These are phyloP conservation scores for Syzygium jambos DNA, from an alignment of 345 rosid species.

Conservation along the genomic window DNA sequence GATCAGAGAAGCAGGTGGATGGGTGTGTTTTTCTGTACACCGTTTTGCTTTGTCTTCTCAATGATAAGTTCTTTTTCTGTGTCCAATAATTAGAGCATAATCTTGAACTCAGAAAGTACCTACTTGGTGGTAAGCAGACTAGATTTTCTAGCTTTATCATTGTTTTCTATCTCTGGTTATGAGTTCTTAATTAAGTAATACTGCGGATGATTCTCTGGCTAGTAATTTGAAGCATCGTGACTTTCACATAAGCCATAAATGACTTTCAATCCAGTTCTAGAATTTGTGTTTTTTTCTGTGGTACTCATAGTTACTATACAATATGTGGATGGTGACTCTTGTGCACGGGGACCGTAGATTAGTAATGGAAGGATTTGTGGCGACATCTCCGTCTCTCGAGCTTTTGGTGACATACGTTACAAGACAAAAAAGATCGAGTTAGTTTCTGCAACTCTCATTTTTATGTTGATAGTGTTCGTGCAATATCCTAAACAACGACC, in stretches of 20 bases:
- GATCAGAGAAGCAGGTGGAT: constrained; percentile 99
- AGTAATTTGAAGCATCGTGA: background rate
- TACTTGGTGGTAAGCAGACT: background rate
- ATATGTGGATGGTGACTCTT: constrained; percentile 2
- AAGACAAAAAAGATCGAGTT: constrained; percentile 86
- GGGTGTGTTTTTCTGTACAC: constrained; percentile 71
- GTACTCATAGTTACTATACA: background rate
- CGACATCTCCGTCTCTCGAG: constrained; percentile 91
- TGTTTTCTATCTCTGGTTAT: background rate
- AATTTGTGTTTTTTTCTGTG: background rate
- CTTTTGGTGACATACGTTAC: constrained; percentile 87
- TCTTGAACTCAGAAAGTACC: background rate
- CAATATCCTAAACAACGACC: background rate
- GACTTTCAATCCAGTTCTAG: background rate
- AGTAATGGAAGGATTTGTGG: constrained; percentile 91
- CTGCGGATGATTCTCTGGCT: background rate
- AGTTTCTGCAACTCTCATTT: constrained; percentile 1
- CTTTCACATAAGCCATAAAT: background rate
- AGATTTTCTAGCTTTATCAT: background rate
- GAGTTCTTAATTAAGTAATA: background rate
- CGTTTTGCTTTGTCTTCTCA: background rate
- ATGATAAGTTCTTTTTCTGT: background rate
- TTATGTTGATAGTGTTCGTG: background rate
- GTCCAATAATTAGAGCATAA: background rate
- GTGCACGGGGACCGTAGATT: constrained; percentile 28